Conservation (phyloP, 352 stramenopile species). For the Thalassiosira ordinaria region DNA sequence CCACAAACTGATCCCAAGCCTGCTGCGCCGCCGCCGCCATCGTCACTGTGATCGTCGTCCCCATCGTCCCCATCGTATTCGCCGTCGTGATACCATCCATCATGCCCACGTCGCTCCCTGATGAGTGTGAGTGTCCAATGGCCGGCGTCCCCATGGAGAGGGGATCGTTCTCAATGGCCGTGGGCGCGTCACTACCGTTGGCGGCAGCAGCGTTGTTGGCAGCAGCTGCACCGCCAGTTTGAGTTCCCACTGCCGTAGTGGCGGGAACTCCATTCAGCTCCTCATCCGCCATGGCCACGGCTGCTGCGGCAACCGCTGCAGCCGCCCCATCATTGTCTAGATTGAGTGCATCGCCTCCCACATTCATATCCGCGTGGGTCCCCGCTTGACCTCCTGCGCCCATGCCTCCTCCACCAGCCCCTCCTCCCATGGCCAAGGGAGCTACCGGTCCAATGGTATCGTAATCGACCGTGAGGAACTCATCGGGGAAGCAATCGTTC, state of each 20-base stretch:
- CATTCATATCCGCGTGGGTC: too few species aligned
- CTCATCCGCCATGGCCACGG: neutral
- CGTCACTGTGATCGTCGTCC: conserved; percentile 20
- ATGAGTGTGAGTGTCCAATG: neutral
- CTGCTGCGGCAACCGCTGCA: neutral
- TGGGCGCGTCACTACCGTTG: neutral
- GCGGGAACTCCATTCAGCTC: neutral
- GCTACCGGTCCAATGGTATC: conserved; percentile 22
- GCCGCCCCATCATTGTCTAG: too few species aligned
- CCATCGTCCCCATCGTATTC: neutral
- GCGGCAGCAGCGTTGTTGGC: neutral
- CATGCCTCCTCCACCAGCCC: too few species aligned
- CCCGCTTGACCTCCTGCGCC: too few species aligned
- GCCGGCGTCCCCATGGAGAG: conserved; percentile 28
- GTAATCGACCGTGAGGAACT: conserved; percentile 53
- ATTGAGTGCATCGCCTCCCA: too few species aligned
- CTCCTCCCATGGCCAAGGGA: too few species aligned
- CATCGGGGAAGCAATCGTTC: conserved; percentile 50
- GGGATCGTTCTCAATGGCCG: conserved; percentile 53
- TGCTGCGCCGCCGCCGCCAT: conserved; percentile 7
- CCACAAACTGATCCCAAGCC: conserved; percentile 28
- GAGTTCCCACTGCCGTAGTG: neutral
- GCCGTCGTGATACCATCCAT: conserved; percentile 12
- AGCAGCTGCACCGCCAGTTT: too few species aligned
- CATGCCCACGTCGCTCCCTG: neutral